Percentiles rank a stretch among this genome's conserved stretches.
Evolutionary conservation across 768 basidiomycete genomes (phyloP).

Genomic region (Mycena albidolilacea): DNA sequence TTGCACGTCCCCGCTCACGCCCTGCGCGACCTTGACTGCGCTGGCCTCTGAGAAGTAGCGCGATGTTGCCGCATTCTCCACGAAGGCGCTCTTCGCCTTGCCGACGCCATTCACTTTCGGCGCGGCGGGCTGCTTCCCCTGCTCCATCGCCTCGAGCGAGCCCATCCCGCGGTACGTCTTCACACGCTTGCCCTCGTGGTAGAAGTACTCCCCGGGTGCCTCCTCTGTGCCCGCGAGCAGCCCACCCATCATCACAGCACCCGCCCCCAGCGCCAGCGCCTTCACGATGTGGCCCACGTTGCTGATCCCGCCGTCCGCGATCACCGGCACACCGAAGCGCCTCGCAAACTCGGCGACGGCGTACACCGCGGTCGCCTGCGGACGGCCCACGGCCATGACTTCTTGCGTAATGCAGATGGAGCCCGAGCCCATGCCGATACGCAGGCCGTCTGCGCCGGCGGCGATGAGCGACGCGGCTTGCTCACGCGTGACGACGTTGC

Average conservation of each 20-base stretch:
- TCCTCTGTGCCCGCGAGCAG: slow-evolving; percentile 96
- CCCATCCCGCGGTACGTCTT: slow-evolving; percentile 99
- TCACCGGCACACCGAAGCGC: slow-evolving; percentile 95
- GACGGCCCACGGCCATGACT: slow-evolving; percentile 98
- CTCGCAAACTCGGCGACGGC: slow-evolving; percentile 94
- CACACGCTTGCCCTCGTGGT: slow-evolving; percentile 98
- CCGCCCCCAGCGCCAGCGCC: slow-evolving; percentile 93
- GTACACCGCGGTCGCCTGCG: slow-evolving; percentile 98
- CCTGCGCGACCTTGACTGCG: slow-evolving; percentile 95
- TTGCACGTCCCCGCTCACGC: slow-evolving; percentile 96
- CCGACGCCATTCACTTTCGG: slow-evolving; percentile 39
- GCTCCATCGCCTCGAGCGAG: slow-evolving; percentile 93
- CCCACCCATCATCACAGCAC: slow-evolving; percentile 99
- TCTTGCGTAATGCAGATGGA: slow-evolving; percentile 99
- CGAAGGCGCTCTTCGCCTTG: slow-evolving; percentile 56
- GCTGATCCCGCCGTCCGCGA: slow-evolving; percentile 95
- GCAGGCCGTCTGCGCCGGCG: slow-evolving; percentile 95
- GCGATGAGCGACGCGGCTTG: slow-evolving; percentile 95
- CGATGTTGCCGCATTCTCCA: slow-evolving; percentile 96
- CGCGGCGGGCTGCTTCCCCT: slow-evolving; percentile 73
- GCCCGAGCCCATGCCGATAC: slow-evolving; percentile 98
- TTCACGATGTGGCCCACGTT: slow-evolving; percentile 99
- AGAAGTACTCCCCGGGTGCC: slow-evolving; percentile 99
- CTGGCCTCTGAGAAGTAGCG: slow-evolving; percentile 96
- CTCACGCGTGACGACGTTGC: slow-evolving; percentile 98